Evolutionary conservation across 2,329 filamentous ascomycete genomes (phyloP).

Genomic region (Penicillium frequentans): DNA sequence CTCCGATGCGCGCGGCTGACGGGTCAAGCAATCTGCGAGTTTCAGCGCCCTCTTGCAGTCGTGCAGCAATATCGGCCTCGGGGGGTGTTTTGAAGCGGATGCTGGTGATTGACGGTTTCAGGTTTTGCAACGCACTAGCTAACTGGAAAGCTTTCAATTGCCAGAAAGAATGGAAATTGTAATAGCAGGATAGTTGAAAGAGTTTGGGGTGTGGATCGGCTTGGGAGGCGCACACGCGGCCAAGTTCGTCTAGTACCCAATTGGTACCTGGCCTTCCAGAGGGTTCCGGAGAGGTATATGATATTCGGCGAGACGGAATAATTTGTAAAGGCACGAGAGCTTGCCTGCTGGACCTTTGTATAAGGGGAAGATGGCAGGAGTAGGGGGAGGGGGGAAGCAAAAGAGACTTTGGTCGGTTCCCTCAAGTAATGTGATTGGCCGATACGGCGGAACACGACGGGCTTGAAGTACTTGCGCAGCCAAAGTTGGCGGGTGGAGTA

Average conservation of each 20-base stretch:
- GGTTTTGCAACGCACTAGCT: neutral
- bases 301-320: neutral
- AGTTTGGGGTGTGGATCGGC: conserved; percentile 7
- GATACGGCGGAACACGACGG: conserved; percentile 15
- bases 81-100: neutral
- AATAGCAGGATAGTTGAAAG: conserved; percentile 3
- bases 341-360: neutral
- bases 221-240: conserved; percentile 4
- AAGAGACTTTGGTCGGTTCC: conserved; percentile 16
- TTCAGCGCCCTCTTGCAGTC: conserved; percentile 17
- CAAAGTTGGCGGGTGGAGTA: conserved; percentile 12
- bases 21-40: conserved; percentile 16
- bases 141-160: conserved; percentile 9
- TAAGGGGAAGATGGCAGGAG: conserved; percentile 3
- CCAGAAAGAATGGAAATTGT: conserved; percentile 6
- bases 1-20: conserved; percentile 22
- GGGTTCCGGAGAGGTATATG: neutral
- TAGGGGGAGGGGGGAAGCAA: conserved; percentile 2
- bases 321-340: neutral
- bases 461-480: conserved; percentile 11
- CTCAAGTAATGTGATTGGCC: conserved; percentile 12
- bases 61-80: conserved; percentile 8
- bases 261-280: neutral
- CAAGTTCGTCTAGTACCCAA: conserved; percentile 7
- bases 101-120: conserved; percentile 1